Conservation (phyloP, 768 basidiomycete species). For the Boletus vermiculosoides region DNA sequence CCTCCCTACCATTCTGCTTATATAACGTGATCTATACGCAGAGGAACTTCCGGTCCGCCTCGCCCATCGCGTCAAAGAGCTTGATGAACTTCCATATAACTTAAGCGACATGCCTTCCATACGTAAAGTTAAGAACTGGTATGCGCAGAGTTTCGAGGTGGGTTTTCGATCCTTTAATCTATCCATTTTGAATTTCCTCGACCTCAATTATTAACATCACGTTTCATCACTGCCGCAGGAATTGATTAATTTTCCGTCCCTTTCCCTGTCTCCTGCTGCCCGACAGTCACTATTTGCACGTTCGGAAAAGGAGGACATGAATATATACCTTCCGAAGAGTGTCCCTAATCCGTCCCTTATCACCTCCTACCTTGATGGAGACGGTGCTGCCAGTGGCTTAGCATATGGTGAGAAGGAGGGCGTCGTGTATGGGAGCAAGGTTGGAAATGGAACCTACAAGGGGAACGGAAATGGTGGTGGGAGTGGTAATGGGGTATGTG, state of each 20-base stretch:
- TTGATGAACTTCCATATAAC: constrained; percentile 18
- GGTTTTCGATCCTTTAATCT: not conserved
- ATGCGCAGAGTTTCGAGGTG: constrained; percentile 20
- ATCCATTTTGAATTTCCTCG: not conserved
- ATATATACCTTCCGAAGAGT: constrained; percentile 16
- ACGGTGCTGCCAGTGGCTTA: constrained; percentile 8
- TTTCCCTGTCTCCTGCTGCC: constrained; percentile 14
- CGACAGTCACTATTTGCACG: constrained; percentile 13
- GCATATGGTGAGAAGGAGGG: constrained; percentile 19
- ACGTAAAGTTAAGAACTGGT: constrained; percentile 22
- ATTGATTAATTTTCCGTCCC: constrained; percentile 10
- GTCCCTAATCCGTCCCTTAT: constrained; percentile 17
- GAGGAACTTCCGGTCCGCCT: constrained; percentile 19
- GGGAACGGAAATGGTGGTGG: constrained; percentile 25
- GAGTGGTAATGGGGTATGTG: constrained; percentile 10
- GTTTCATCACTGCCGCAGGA: constrained; percentile 7
- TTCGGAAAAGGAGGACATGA: constrained; percentile 12
- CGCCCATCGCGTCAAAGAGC: constrained; percentile 18
- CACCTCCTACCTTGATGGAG: constrained; percentile 31
- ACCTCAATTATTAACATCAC: not conserved
- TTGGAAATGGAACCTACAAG: constrained; percentile 12
- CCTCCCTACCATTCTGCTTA: not conserved
- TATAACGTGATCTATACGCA: not conserved
- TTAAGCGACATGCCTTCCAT: constrained; percentile 18
- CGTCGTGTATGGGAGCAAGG: constrained; percentile 8